Evolutionary conservation across 2,329 filamentous ascomycete genomes (phyloP), one percentile per base, ranked within the genome.

Genomic region (Apiospora hydei): DNA sequence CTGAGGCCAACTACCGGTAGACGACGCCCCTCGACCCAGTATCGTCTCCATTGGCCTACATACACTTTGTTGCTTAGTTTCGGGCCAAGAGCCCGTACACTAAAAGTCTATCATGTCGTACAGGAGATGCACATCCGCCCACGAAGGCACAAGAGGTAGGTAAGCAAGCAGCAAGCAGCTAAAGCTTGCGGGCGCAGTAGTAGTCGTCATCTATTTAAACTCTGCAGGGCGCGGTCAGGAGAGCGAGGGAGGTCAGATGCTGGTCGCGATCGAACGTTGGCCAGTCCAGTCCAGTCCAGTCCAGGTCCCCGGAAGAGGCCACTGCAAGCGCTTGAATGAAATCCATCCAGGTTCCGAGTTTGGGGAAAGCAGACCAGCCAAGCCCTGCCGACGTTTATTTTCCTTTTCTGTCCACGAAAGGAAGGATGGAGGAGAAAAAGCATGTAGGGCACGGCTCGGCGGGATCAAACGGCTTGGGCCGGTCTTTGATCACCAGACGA

Each of bases 1-100:
- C 51, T 57, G 24, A 38, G 51, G 30, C 57, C 57, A 64, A 64
- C 57, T 64, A 64, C 57, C 57, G 57, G 57, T 64, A n/a, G 57
- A 34, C 51, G 51, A 34, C 51, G 51, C 51, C 26, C 18, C 51
- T 57, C 16, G 51, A 38, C 53, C 53, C 53, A 57, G 26, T 21
- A 38, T 61, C 53, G 53, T 34, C 51, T 21, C 53, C 53, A 61
- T 38, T 11, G 53, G 30, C 53, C 57, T 64, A 38, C 57, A 64
- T 41, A 41, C 34, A n/a, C 21, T 41, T n/a, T 30, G 4, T 18
- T 10, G 13, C 57, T n/a, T 64, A 24, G 57, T 64, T 64, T 64
- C 26, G 57, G 57, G 57, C 57, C 57, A 64, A 64, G 57, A n/a
- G 18, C 57, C 34, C 4, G 18, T n/a, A 11, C 34, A 41, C 24